These are phyloP conservation scores for Ceratobasidium sp. DNA, from an alignment of 1,284 basidiomycete species.

Conservation along the genomic window DNA sequence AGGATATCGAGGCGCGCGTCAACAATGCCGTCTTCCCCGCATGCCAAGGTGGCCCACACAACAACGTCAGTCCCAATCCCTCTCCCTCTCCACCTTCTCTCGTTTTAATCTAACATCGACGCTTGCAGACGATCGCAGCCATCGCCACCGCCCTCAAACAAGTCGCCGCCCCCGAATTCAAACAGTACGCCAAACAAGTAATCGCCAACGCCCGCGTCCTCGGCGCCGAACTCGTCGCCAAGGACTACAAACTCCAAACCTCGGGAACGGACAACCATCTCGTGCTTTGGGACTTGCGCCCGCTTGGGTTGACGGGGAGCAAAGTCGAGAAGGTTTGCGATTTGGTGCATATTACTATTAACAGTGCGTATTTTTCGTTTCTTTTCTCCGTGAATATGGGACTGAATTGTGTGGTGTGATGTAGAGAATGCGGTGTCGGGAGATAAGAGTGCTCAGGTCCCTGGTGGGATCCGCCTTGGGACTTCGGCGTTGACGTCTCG, in stretches of 20 bases:
- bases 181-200: constrained; percentile 95
- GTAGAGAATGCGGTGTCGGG: constrained; percentile 96
- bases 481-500: constrained; percentile 95
- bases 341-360: constrained; percentile 94
- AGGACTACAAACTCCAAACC: constrained; percentile 97
- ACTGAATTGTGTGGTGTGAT: background rate
- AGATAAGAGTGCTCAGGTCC: constrained; percentile 93
- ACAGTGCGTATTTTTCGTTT: constrained; percentile 71
- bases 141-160: constrained; percentile 97
- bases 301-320: constrained; percentile 94
- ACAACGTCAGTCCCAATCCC: constrained; percentile 85
- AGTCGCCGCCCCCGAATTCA: constrained; percentile 91
- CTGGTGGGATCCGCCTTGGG: constrained; percentile 97
- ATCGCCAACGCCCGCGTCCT: constrained; percentile 88
- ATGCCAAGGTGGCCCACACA: constrained; percentile 99
- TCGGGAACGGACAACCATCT: constrained; percentile 98
- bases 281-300: constrained; percentile 97
- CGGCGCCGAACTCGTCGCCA: constrained; percentile 75
- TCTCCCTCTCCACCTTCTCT: constrained; percentile 13
- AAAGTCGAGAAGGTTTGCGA: constrained; percentile 99
- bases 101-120: background rate
- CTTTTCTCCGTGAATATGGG: constrained; percentile 10
- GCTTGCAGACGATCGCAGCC: constrained; percentile 87
- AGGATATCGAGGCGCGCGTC: constrained; percentile 93
- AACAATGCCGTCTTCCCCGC: constrained; percentile 99